Evolutionary conservation across 1,284 basidiomycete genomes (phyloP), one percentile per base, ranked within the genome.

Genomic region (Rhodotorula mucilaginosa): DNA sequence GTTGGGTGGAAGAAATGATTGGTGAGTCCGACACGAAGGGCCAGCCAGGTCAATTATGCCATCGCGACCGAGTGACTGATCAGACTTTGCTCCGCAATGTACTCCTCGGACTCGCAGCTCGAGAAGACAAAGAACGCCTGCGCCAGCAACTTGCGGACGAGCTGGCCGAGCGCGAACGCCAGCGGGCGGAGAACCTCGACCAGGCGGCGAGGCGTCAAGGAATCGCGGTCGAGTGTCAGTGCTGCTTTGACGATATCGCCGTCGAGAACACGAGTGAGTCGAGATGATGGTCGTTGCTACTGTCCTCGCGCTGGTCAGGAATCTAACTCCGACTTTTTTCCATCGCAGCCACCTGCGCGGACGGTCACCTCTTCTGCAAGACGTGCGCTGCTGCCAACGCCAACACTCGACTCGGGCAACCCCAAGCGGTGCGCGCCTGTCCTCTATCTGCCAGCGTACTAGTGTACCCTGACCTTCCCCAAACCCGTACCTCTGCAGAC

Each of bases 291-390:
- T 16, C 16, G 26, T 13, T 26, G 52, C 8, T 23, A n/a, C 19
- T 23, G 8, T 7, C 21, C 51, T 15, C 51, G 10, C 51, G 48
- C 19, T 23, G 15, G 13, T 18, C 48, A 15, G 18, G 16, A 19
- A 18, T 15, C 60, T 58, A 34, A 34, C 31, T 39, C 21, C 49
- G 6, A 10, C 3, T 2, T 29, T 39, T 34, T 23, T 12, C 0
- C 49, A 34, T 8, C 4, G 19, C 58, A 72, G 73, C 73, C 26
- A 39, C 67, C 5, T 79, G 79, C 61, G 58, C 65, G 6, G 72
- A 73, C 18, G 75, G 72, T 12, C 76, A 79, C 52, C 61, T 75
- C 8, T 79, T 79, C 62, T 80, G 79, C 70, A 75, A 64, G 23
- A 63, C 71, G 4, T 80, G 79, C 64, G 75, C 69, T 3, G 39